Evolutionary conservation across 768 basidiomycete genomes (phyloP).

Genomic region (Boletus vinaceobasis): DNA sequence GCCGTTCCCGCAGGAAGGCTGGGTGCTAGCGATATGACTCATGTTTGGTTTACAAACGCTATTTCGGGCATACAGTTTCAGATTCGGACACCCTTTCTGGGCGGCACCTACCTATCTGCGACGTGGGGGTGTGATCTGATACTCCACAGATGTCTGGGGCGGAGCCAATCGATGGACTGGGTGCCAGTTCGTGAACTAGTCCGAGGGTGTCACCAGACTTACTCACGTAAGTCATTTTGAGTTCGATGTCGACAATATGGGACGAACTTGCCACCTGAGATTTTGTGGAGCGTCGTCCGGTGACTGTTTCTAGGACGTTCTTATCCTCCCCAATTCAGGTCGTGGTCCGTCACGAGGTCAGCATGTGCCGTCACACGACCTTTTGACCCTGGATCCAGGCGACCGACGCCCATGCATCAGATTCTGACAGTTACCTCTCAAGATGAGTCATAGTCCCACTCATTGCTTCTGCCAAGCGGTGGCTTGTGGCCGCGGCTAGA

Average conservation of each 20-base stretch:
- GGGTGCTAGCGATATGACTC: slow-evolving; percentile 1
- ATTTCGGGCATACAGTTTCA: slow-evolving; percentile 21
- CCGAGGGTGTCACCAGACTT: neutral
- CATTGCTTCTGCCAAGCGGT: neutral
- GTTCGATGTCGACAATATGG: slow-evolving; percentile 9
- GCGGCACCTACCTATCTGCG: slow-evolving; percentile 21
- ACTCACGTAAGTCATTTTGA: slow-evolving; percentile 1
- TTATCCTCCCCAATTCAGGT: neutral
- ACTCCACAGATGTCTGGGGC: slow-evolving; percentile 6
- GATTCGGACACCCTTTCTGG: neutral
- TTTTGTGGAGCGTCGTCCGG: neutral
- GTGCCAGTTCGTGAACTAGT: slow-evolving; percentile 11
- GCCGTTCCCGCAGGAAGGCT: slow-evolving; percentile 5
- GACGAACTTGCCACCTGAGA: slow-evolving; percentile 10
- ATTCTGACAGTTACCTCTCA: neutral
- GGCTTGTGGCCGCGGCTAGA: neutral
- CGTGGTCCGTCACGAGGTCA: slow-evolving; percentile 3
- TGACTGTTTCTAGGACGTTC: slow-evolving; percentile 5
- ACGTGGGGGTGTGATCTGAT: slow-evolving; percentile 15
- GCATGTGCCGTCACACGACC: slow-evolving; percentile 12
- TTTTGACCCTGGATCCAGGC: slow-evolving; percentile 5
- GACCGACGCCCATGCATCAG: neutral
- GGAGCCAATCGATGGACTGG: slow-evolving; percentile 5
- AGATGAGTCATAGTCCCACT: neutral
- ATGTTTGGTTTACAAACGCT: slow-evolving; percentile 5